Evolutionary conservation across 2,329 filamentous ascomycete species (phyloP), one percentile per base, ranked within the genome.

Genomic region (Clarireedia sp.): DNA sequence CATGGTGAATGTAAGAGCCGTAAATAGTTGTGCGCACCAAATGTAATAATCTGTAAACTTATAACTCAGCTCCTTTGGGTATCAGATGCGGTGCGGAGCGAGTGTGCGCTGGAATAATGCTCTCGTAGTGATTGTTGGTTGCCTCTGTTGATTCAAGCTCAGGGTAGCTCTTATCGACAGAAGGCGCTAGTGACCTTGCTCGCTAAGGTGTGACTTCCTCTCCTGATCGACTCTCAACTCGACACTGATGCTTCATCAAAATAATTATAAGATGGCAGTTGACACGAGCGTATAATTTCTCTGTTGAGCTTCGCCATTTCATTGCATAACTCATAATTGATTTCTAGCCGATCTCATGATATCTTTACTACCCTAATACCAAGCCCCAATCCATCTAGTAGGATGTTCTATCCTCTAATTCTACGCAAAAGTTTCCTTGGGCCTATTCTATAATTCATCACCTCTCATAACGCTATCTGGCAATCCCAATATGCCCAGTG

Each of bases 1-100:
- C 91, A 96, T 96, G 44, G 48, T 63, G 58, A 55, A 23, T 17
- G 48, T 48, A 29, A 14, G 17, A 19, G 38, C 17, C 17, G 38
- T 41, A 41, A 41, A 19, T 2, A 41, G 16, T 23, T 23, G 17
- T 21, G 19, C n/a, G 41, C 38, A 21, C 8, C 19, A 21, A 19
- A 23, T 44, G 3, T 44, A 23, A 21, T 9, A 24, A 24, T 44
- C 21, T 44, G 41, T 2, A 19, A 23, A 23, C 2, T 5, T 41
- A 19, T 3, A 36, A 50, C 45, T 54, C 52, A 19, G 52, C 52
- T 54, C 52, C 45, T 54, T 24, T 17, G 52, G 52, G 52, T 54
- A 49, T 50, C 52, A 54, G 49, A 50, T 44, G 41, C n/a, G 17
- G 40, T 54, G n/a, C 36, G 45, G 52, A 54, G 52, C 45, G 45